Evolutionary conservation across 176 grass and related monocot species (phyloP), one percentile per base, ranked within the genome.

Genomic region (Eremochloa ophiuroides): DNA sequence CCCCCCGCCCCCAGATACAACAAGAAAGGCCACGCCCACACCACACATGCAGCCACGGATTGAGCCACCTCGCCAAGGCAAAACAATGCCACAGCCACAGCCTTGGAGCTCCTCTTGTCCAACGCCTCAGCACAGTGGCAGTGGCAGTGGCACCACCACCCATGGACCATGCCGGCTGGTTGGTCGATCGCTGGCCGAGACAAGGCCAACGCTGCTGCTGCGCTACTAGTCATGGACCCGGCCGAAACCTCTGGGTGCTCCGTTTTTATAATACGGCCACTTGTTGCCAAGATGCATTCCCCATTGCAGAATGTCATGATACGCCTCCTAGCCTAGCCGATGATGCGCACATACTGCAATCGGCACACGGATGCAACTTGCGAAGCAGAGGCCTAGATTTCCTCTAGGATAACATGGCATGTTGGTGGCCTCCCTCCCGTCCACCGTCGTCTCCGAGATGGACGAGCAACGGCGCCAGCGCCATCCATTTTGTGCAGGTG

Each of bases 381-480:
- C 78, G 63, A 16, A 28, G 71, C 50, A 65, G 20, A 55, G 38
- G 12, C 83, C 88, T 89, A 86, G 44, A 67, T 89, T 85, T 85
- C 58, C 78, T 77, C 46, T 14, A 7, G 29, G 73, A 69, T 82
- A 86, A 86, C 88, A 89, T 89, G 88, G 78, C 83, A 56, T 89
- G 83, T 85, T 85, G 71, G 76, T 17, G 41, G 23, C 1, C 2
- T n/a, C 10, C 55, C n/a, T 50, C 16, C 12, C 12, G 11, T 14
- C 6, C n/a, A 5, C 41, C 64, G 20, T n/a, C 10, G 51, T n/a
- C 27, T 79, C 34, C 6, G 8, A 14, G 40, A 62, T 14, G 60
- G 8, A 40, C 9, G 34, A 56, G 64, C 77, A 43, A 50, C 62
- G 42, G 10, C 23, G 41, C 41, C 29, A 64, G 31, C 61, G 10